Percentiles rank a stretch among this genome's conserved stretches.
Evolutionary conservation across 2,329 filamentous ascomycete genomes (phyloP).

Genomic region (Xylariales sp.): DNA sequence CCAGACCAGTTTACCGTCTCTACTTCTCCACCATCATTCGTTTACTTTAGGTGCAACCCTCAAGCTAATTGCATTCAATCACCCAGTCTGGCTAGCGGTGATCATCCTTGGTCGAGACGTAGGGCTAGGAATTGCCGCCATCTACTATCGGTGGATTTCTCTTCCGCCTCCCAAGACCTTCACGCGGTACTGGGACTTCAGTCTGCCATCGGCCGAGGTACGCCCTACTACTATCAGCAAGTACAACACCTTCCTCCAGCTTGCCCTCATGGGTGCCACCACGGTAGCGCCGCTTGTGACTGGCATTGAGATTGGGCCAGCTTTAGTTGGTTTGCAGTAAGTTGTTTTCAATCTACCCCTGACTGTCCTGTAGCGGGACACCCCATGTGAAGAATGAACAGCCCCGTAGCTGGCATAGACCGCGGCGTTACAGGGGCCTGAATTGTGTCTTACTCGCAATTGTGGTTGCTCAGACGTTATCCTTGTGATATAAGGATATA

Average conservation of each 20-base stretch:
- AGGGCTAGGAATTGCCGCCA: conserved; percentile 75
- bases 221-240: conserved; percentile 81
- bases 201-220: conserved; percentile 80
- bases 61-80: background rate
- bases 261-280: conserved; percentile 79
- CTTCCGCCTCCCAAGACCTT: conserved; percentile 92
- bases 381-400: too few species aligned
- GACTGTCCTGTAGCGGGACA: background rate
- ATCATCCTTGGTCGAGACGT: conserved; percentile 88
- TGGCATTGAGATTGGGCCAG: conserved; percentile 42
- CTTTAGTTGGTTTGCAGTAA: conserved; percentile 62
- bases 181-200: conserved; percentile 93
- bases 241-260: conserved; percentile 89
- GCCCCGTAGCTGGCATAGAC: too few species aligned
- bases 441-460: too few species aligned
- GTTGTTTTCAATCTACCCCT: conserved; percentile 25
- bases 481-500: too few species aligned
- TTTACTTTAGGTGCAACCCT: too few species aligned
- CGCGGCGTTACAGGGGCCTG: too few species aligned
- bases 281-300: conserved; percentile 73
- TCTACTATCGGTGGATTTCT: conserved; percentile 95
- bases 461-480: too few species aligned
- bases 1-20: too few species aligned
- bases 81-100: conserved; percentile 73
- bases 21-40: too few species aligned